phyloP scores from a whole-genome alignment of 2,329 filamentous ascomycete species.

The Knufia fluminis region DNA sequence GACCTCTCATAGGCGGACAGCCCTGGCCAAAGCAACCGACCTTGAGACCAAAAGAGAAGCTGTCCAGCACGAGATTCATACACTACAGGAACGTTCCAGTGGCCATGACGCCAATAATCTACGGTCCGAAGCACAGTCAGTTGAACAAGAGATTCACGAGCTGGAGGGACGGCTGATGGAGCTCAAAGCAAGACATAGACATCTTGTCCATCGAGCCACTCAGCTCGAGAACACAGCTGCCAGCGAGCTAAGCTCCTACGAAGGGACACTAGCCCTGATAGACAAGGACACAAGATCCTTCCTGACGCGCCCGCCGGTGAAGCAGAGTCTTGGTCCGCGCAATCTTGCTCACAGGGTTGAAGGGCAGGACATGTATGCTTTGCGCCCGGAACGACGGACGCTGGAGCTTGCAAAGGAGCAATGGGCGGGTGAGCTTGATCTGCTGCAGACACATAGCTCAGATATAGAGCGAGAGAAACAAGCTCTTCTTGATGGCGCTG shows the following conservation, averaged over 20 bases:
- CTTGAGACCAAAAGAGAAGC: slow-evolving; percentile 44
- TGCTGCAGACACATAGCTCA: slow-evolving; percentile 35
- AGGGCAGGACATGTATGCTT: slow-evolving; percentile 35
- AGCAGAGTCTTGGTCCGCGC: slow-evolving; percentile 26
- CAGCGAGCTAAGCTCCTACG: slow-evolving; percentile 51
- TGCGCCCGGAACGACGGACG: slow-evolving; percentile 49
- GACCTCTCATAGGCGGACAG: slow-evolving; percentile 35
- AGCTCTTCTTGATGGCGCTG: slow-evolving; percentile 50
- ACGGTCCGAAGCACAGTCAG: slow-evolving; percentile 40
- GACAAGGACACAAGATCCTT: slow-evolving; percentile 47
- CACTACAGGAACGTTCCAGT: slow-evolving; percentile 33
- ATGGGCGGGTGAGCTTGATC: slow-evolving; percentile 43
- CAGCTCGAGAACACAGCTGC: slow-evolving; percentile 49
- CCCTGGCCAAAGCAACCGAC: slow-evolving; percentile 41
- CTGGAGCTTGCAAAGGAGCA: slow-evolving; percentile 52
- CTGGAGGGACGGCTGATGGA: slow-evolving; percentile 47
- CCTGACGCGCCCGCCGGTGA: slow-evolving; percentile 38
- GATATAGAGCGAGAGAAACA: slow-evolving; percentile 44
- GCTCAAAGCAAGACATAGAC: slow-evolving; percentile 46
- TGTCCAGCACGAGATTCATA: slow-evolving; percentile 42
- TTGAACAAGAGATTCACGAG: slow-evolving; percentile 49
- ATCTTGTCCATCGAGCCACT: slow-evolving; percentile 44
- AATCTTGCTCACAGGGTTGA: background rate
- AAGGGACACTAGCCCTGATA: slow-evolving; percentile 44
- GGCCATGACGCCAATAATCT: slow-evolving; percentile 39